phyloP scores from a whole-genome alignment of 2,329 filamentous ascomycete genomes.

The Hypocreales sp. region DNA sequence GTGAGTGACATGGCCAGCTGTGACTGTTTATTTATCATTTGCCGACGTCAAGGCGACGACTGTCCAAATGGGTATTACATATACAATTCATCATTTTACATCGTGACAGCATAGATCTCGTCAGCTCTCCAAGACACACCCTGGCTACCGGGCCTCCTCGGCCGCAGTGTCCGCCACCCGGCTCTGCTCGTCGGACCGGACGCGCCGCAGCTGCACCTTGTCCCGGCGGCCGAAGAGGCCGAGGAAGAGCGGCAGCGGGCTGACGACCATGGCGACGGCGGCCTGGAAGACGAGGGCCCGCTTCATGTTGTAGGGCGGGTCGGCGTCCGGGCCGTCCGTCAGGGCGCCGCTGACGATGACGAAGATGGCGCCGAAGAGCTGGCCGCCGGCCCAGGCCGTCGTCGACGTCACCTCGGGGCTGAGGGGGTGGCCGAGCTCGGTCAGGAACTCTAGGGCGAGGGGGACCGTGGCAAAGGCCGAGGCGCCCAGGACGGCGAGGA shows the following conservation, averaged over 20 bases:
- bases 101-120: too few relatives aligned
- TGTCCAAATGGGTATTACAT: too few relatives aligned
- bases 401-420: conserved; percentile 74
- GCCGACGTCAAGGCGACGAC: too few relatives aligned
- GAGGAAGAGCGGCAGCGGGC: conserved; percentile 53
- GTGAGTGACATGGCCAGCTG: too few relatives aligned
- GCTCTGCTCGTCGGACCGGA: conserved; percentile 30
- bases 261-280: conserved; percentile 46
- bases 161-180: too few relatives aligned
- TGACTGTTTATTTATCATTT: too few relatives aligned
- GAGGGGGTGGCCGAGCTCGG: conserved; percentile 76
- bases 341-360: conserved; percentile 71
- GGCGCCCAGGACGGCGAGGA: conserved; percentile 65
- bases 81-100: too few relatives aligned
- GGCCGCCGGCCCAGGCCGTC: conserved; percentile 73
- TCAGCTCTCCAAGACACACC: too few relatives aligned
- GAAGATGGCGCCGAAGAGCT: conserved; percentile 72
- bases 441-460: conserved; percentile 71
- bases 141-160: too few relatives aligned
- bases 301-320: conserved; percentile 58
- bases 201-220: conserved; percentile 32
- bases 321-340: conserved; percentile 31
- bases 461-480: conserved; percentile 69
- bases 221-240: conserved; percentile 51
- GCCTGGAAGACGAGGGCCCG: conserved; percentile 65